Evolutionary conservation across 2,329 filamentous ascomycete species (phyloP).

Genomic region (Massarina eburnea): DNA sequence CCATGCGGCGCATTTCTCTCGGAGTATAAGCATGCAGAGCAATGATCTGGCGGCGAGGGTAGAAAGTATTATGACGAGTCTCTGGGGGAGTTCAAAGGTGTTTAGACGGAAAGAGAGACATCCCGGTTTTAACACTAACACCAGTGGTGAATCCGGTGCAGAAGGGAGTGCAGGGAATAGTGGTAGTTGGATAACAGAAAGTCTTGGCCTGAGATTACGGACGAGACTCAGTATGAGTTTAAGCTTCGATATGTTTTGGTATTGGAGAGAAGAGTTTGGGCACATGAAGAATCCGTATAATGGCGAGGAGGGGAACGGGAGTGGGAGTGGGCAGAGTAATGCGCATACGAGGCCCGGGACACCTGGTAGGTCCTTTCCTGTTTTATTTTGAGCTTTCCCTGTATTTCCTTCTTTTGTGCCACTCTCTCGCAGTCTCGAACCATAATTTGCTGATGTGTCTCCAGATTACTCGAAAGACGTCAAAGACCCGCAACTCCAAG

Average conservation of each 20-base stretch:
- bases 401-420: too few species aligned
- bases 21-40: slow-evolving; percentile 35
- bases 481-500: background rate
- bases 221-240: slow-evolving; percentile 42
- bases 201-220: slow-evolving; percentile 33
- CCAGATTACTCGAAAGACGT: slow-evolving; percentile 13
- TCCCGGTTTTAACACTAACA: background rate
- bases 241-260: slow-evolving; percentile 45
- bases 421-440: too few species aligned
- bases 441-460: slow-evolving; percentile 14
- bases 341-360: slow-evolving; percentile 26
- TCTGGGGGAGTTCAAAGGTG: slow-evolving; percentile 37
- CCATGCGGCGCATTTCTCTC: slow-evolving; percentile 33
- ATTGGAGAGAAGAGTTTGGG: slow-evolving; percentile 42
- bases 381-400: background rate
- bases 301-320: slow-evolving; percentile 27
- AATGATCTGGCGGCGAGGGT: slow-evolving; percentile 34
- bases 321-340: slow-evolving; percentile 13
- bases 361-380: slow-evolving; percentile 27
- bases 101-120: slow-evolving; percentile 27
- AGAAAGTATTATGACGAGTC: slow-evolving; percentile 36
- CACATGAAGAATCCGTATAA: slow-evolving; percentile 41
- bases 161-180: background rate
- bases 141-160: background rate
- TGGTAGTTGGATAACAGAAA: slow-evolving; percentile 30